Evolutionary conservation across 768 basidiomycete species (phyloP), one percentile per base, ranked within the genome.

Genomic region (Pulveroboletus sp.): DNA sequence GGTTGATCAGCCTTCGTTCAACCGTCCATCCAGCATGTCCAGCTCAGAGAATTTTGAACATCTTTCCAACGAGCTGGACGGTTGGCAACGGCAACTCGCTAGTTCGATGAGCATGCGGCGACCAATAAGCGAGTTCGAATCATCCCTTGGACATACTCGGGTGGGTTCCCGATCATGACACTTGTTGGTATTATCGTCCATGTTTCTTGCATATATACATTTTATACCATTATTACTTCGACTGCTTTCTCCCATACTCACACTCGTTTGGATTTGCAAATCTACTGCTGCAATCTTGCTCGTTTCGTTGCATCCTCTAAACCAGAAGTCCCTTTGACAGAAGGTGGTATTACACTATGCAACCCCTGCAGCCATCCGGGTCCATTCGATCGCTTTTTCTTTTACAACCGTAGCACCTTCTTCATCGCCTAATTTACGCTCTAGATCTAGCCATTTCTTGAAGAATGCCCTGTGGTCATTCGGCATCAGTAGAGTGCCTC

Each of bases 371-470:
- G 85, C 83, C 57, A 70, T 76, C 64, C 82, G 86, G 53, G 89
- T 89, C 93, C 93, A 99, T 67, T 91, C 93, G 35, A 93, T 71
- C 12, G 96, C 96, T 64, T 86, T 89, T 56, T 81, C 74, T 73
- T 97, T 99, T 39, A 96, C 94, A 39, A 65, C 64, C 26, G 79
- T 77, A 23, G 81, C 84, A 17, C 93, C 93, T 36, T 85, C 84
- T 51, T 88, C 90, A 59, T 96, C 90, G 5, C 95, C 96, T 50
- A 93, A 71, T 57, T 82, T 79, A 57, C 80, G 82, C 68, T 98
- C 96, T 32, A 96, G 69, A 51, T 85, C 85, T 27, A 98, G 75
- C 91, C 94, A 96, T 68, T 97, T 97, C 71, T 99, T 99, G 80
- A 99, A 98, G 69, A 97, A 86, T 24, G 85, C 81, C 71, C 91